Evolutionary conservation across 2,329 filamentous ascomycete genomes (phyloP), one percentile per base, ranked within the genome.

Genomic region (Neopestalotiopsis sp.): DNA sequence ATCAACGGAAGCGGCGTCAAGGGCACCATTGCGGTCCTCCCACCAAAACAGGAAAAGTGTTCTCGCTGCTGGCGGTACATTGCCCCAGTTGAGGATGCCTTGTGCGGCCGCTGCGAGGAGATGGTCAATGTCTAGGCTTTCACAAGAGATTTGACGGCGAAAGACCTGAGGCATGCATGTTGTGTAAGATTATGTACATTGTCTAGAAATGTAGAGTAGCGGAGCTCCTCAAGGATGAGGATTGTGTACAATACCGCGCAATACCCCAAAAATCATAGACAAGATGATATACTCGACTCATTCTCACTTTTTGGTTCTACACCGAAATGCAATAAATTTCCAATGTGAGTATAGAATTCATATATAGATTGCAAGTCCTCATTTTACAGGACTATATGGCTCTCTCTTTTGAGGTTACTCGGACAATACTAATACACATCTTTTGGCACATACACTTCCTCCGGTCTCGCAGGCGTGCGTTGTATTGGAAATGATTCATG

Each of bases 51-150:
- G 13, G 81, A 85, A 61, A 99, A 98, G 80, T 99, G 96, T 78
- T 86, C 89, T 0, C 86, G 96, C 65, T 99, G 96, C 81, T 99
- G 96, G 96, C 89, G 92, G 71, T 97, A 94, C 79, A 86, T 92
- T 30, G 90, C 92, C n/a, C 83, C 87, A n/a, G 81, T 81, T 62
- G 86, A 91, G 73, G 89, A 92, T 20, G 79, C 83, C 53, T 81
- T 97, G 20, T 98, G 95, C 79, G 81, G 80, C 63, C 85, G 94
- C 76, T 98, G 95, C 78, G 89, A 91, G 38, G 86, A 89, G 13
- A 88, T 91, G 45, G 86, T 95, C 17, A 75, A 75, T 12, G 40
- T 30, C 20, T 59, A 59, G 30, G 12, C 0, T 4, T 9, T 30
- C 7, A 32, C 24, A 1, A 28, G 34, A 38, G 34, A 38, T 38